A percentile compares a stretch with the other conserved stretches of the same genome.
phyloP scores from a whole-genome alignment of 257 asterid species.

The Solanum bulbocastanum region DNA sequence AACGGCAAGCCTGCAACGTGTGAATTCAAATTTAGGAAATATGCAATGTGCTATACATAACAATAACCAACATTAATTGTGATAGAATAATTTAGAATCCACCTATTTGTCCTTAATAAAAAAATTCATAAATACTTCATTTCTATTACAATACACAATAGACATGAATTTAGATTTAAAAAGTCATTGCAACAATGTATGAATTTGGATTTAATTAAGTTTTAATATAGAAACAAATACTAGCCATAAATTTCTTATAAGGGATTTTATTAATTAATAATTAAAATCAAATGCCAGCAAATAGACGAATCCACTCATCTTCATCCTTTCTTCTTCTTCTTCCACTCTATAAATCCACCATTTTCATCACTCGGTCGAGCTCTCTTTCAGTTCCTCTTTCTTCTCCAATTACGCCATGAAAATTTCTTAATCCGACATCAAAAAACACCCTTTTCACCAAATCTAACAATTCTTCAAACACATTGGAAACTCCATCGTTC shows the following conservation, averaged over 20 bases:
- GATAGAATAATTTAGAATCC: background rate
- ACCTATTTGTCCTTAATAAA: background rate
- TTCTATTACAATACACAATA: too few species aligned
- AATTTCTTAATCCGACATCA: background rate
- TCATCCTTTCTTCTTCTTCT: background rate
- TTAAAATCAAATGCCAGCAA: background rate
- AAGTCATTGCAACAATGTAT: too few species aligned
- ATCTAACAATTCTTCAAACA: background rate
- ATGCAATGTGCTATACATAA: too few species aligned
- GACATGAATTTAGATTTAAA: too few species aligned
- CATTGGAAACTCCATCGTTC: background rate
- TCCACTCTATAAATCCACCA: constrained; percentile 6
- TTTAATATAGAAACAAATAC: background rate
- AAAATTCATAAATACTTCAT: too few species aligned
- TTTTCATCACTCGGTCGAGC: background rate
- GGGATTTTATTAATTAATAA: background rate
- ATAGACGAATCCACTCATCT: background rate
- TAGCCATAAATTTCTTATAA: background rate
- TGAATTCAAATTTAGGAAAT: too few species aligned
- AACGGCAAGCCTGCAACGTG: too few species aligned
- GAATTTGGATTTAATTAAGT: too few species aligned
- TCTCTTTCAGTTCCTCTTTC: background rate
- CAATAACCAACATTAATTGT: background rate
- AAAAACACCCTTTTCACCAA: background rate
- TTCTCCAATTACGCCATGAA: background rate